Base-by-base conservation (phyloP, 257 asterid species). In the Solanum medicagineum region DNA sequence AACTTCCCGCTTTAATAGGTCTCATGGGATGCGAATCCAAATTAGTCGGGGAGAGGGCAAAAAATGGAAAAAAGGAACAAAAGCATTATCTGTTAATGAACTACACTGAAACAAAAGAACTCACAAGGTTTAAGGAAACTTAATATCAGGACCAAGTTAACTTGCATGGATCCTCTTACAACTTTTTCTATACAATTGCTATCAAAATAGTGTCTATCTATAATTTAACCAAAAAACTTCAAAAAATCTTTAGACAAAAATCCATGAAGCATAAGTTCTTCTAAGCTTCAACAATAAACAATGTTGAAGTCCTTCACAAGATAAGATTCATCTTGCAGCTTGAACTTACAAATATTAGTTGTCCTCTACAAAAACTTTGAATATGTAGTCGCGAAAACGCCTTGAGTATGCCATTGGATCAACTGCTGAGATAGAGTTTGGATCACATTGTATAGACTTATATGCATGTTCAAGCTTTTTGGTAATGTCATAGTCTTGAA, bases 401-500 rank as follows among this genome's bases (percentile, higher is more conserved):
- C 87, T 87, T 1, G 91, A 89, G 84, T 89, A 89, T 70, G 84
- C 88, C 80, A 86, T 87, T 71, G 91, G 91, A 26, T 89, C 91
- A 17, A 89, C 88, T 4, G 89, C 89, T 66, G 91, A 89, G 81
- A 89, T 89, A 73, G 89, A 89, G 51, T 88, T 89, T n/a, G 91
- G 88, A 47, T 89, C 91, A 70, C 83, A 89, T 68, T 89, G 91
- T 84, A 89, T 87, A 8, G 91, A 71, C 86, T 89, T 89, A 75
- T 89, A 89, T 14, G 91, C 91, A 89, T 89, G 91, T 40, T 89
- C 91, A 83, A 89, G 91, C 81, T 89, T 89, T 84, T 89, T 89
- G 75, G 87, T 87, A 22, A 89, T 89, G 63, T 89, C 91, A 47
- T 89, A 89, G 86, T 89, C 91, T 85, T 89, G 91, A 56, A 89